Conservation (phyloP, 352 stramenopile species). For the Hyaloperonospora arabidopsidis region DNA sequence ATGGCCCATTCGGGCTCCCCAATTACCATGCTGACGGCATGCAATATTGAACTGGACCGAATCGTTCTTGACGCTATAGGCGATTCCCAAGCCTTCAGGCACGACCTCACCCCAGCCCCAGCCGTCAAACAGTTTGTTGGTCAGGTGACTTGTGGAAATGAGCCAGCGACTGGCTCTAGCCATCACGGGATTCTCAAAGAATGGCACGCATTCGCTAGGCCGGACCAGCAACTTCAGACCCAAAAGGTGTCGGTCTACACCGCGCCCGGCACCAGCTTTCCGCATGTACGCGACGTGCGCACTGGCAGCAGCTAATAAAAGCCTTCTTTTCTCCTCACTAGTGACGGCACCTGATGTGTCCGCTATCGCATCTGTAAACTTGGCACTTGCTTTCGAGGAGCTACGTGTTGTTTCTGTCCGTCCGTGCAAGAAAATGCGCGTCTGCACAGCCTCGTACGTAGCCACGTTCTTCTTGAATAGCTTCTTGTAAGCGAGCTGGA, state of each 20-base stretch:
- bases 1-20: conserved; percentile 55
- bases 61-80: conserved; percentile 74
- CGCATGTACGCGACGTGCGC: conserved; percentile 64
- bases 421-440: conserved; percentile 90
- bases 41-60: conserved; percentile 83
- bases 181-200: conserved; percentile 71
- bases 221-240: conserved; percentile 68
- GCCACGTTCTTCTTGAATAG: conserved; percentile 50
- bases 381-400: conserved; percentile 69
- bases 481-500: conserved; percentile 89
- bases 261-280: conserved; percentile 58
- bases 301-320: conserved; percentile 38
- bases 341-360: conserved; percentile 26
- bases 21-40: conserved; percentile 46
- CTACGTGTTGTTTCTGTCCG: conserved; percentile 88
- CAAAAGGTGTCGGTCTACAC: conserved; percentile 93
- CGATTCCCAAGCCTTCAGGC: conserved; percentile 66
- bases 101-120: conserved; percentile 82
- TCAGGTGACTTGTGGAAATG: conserved; percentile 76
- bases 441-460: conserved; percentile 95
- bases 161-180: conserved; percentile 59
- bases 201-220: conserved; percentile 41
- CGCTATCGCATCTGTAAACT: conserved; percentile 85
- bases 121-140: conserved; percentile 75
- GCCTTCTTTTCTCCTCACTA: conserved; percentile 34